Conservation (phyloP, 2,329 filamentous ascomycete species). For the Trichoderma brevicompactum region DNA sequence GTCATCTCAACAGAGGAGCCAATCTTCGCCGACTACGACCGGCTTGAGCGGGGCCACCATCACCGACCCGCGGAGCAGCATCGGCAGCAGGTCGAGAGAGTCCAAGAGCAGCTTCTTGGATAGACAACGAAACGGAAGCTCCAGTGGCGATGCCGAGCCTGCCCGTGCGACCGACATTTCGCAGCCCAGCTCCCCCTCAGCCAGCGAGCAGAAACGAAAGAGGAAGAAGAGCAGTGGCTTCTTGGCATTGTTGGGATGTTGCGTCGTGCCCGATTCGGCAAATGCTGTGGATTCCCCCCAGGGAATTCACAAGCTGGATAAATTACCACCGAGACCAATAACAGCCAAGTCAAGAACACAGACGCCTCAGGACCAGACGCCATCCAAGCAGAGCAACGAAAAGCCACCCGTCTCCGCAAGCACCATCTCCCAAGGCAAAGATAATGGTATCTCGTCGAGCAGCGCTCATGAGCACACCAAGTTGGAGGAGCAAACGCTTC, state of each 20-base stretch:
- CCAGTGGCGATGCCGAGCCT: slow-evolving; percentile 58
- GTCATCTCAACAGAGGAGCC: slow-evolving; percentile 62
- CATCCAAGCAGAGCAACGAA: slow-evolving; percentile 50
- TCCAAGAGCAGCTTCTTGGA: slow-evolving; percentile 68
- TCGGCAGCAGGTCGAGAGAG: slow-evolving; percentile 66
- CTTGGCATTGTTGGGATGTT: slow-evolving; percentile 68
- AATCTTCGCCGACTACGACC: slow-evolving; percentile 63
- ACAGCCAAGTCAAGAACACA: slow-evolving; percentile 59
- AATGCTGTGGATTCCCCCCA: slow-evolving; percentile 59
- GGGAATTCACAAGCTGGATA: slow-evolving; percentile 63
- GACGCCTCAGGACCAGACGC: slow-evolving; percentile 57
- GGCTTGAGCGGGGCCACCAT: slow-evolving; percentile 64
- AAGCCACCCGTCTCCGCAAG: slow-evolving; percentile 50
- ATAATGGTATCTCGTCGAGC: slow-evolving; percentile 52
- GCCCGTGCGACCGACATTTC: slow-evolving; percentile 55
- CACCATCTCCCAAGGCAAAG: slow-evolving; percentile 45
- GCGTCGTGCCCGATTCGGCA: slow-evolving; percentile 64
- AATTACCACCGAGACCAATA: slow-evolving; percentile 57
- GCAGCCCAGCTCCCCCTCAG: slow-evolving; percentile 56
- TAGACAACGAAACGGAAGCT: slow-evolving; percentile 68
- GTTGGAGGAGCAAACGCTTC: slow-evolving; percentile 47
- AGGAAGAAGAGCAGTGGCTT: slow-evolving; percentile 62
- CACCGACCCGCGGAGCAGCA: slow-evolving; percentile 64
- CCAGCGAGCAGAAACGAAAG: slow-evolving; percentile 56
- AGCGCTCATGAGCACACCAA: slow-evolving; percentile 54